A percentile compares a stretch with the other conserved stretches of the same genome.
Conservation (phyloP, 2,329 filamentous ascomycete genomes). For the Monilinia aucupariae region DNA sequence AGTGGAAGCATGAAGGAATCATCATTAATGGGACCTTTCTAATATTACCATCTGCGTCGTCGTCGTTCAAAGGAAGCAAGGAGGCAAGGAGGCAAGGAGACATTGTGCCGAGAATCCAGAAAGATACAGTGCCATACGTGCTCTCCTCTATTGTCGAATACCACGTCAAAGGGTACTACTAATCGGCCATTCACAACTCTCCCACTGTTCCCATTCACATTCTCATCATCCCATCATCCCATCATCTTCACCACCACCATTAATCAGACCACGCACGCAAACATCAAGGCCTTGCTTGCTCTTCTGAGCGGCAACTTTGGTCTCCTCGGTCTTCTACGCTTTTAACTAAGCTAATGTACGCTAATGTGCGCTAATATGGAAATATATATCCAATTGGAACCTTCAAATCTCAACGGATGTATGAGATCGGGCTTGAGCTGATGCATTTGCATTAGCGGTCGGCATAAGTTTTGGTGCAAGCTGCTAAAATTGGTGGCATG, state of each 20-base stretch:
- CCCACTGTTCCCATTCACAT: too few species aligned
- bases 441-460: constrained; percentile 15
- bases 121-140: too few species aligned
- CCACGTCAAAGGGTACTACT: too few species aligned
- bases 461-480: constrained; percentile 4
- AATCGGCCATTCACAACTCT: too few species aligned
- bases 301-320: not conserved
- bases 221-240: not conserved
- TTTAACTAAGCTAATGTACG: not conserved
- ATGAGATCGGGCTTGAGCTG: constrained; percentile 12
- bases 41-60: not conserved
- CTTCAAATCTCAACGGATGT: constrained; percentile 1
- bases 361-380: not conserved
- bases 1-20: too few species aligned
- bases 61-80: not conserved
- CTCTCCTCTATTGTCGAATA: too few species aligned
- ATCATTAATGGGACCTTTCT: too few species aligned
- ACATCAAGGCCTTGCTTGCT: not conserved
- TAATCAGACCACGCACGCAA: not conserved
- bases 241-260: not conserved
- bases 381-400: constrained; percentile 4
- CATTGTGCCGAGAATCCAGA: too few species aligned
- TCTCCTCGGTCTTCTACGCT: not conserved
- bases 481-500: too few species aligned
- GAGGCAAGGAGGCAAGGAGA: too few species aligned